Evolutionary conservation across 495 filamentous ascomycete genomes (phyloP), one percentile per base, ranked within the genome.

Genomic region (Podospora pseudopauciseta): DNA sequence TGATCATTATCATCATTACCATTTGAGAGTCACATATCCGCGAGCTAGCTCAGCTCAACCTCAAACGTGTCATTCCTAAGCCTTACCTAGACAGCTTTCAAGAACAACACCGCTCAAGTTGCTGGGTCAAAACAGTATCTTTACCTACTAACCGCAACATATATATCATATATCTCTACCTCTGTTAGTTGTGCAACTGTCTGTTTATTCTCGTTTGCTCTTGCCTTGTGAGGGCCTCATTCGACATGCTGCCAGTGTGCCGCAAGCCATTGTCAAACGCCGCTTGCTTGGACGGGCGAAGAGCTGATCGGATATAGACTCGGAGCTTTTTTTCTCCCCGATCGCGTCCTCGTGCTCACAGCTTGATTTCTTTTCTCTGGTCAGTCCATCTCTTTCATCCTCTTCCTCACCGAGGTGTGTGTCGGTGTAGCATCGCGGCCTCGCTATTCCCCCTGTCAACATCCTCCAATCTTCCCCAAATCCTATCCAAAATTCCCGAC

Each of bases 401-500:
- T 59, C 23, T 60, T 63, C 68, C 66, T 66, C 54, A 26, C 27
- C 16, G 59, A 61, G 20, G 49, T 61, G n/a, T 59, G 15, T 49
- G 39, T 49, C 39, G 39, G 39, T 49, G 39, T 49, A 49, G 39
- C 39, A 49, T 49, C 39, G 39, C 15, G 39, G 39, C 23, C 59
- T 61, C 26, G 7, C 59, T 61, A 7, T 19, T 61, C 27, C 59
- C 27, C 61, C 61, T 32, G 30, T 44, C 27, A 32, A 19, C 15
- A 13, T 39, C 18, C 61, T 23, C 61, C 61, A 63, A 63, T 63
- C 62, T 60, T 72, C 56, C 64, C 60, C 66, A 44, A 64, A 62
- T 65, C 65, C 64, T 55, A 19, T 64, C 54, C 60, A 58, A 70
- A 60, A 72, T 70, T 67, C 66, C 18, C 27, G 20, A 39, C 65